phyloP scores from a whole-genome alignment of 768 basidiomycete genomes.

The Trametes meyenii region DNA sequence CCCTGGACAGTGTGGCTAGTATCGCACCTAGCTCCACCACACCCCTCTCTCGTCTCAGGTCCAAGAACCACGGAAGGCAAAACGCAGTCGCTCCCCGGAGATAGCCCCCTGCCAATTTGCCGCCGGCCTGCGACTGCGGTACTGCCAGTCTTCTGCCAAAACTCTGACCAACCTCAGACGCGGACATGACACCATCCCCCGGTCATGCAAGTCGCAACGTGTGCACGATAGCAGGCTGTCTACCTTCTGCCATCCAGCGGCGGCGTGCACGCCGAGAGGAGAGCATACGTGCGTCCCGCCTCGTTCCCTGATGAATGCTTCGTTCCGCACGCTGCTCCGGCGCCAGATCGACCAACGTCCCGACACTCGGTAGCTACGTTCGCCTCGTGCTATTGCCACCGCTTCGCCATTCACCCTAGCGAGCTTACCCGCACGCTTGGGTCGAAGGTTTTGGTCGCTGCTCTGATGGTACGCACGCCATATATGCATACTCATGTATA shows the following conservation, averaged over 20 bases:
- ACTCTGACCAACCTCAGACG: background rate
- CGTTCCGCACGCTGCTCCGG: background rate
- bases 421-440: too few relatives aligned
- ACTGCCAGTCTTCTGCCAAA: background rate
- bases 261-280: background rate
- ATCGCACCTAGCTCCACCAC: constrained; percentile 1
- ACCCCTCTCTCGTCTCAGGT: constrained; percentile 9
- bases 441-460: too few relatives aligned
- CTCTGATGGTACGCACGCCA: too few relatives aligned
- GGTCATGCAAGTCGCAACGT: background rate
- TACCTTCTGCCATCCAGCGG: background rate
- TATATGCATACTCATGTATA: too few relatives aligned
- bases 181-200: background rate
- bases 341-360: too few relatives aligned
- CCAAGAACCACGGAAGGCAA: background rate
- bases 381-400: constrained; percentile 1
- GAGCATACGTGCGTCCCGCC: background rate
- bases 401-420: background rate
- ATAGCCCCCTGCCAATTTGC: background rate
- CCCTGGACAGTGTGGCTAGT: background rate
- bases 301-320: constrained; percentile 2
- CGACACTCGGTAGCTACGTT: background rate
- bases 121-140: background rate
- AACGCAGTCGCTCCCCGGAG: background rate
- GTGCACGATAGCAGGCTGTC: background rate